phyloP scores from a whole-genome alignment of 495 filamentous ascomycete genomes.

The Penicillium taxi region DNA sequence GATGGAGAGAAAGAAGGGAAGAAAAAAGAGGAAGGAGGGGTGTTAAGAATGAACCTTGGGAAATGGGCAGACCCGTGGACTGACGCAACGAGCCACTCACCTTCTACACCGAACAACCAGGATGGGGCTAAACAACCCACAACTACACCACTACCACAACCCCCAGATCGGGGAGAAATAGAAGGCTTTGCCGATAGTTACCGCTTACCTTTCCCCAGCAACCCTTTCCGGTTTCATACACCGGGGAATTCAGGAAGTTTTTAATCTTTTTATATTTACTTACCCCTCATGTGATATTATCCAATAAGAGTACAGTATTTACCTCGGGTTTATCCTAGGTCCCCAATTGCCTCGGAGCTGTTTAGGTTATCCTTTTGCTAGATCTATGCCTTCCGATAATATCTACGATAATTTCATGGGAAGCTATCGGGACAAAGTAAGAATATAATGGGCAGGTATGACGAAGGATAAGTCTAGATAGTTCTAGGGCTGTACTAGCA shows the following conservation, averaged over 20 bases:
- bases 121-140: conserved; percentile 19
- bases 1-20: conserved; percentile 13
- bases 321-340: too few species aligned
- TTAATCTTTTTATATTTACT: conserved; percentile 28
- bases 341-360: conserved; percentile 19
- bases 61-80: conserved; percentile 18
- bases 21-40: conserved; percentile 7
- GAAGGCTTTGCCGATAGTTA: conserved; percentile 27
- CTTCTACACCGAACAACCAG: conserved; percentile 26
- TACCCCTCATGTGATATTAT: too few species aligned
- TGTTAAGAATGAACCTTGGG: conserved; percentile 21
- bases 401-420: conserved; percentile 9
- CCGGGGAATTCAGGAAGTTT: conserved; percentile 44
- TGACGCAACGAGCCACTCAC: conserved; percentile 43
- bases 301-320: conserved; percentile 26
- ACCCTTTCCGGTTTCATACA: conserved; percentile 46
- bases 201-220: conserved; percentile 26
- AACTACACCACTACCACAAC: too few species aligned
- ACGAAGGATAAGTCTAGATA: too few species aligned
- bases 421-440: too few species aligned
- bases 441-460: too few species aligned
- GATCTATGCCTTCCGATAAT: too few species aligned
- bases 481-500: too few species aligned
- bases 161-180: conserved; percentile 10
- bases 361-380: too few species aligned